Percentiles rank a stretch among this genome's conserved stretches.
Evolutionary conservation across 2,329 filamentous ascomycete species (phyloP).

Genomic region (Hypoxylon sp.): DNA sequence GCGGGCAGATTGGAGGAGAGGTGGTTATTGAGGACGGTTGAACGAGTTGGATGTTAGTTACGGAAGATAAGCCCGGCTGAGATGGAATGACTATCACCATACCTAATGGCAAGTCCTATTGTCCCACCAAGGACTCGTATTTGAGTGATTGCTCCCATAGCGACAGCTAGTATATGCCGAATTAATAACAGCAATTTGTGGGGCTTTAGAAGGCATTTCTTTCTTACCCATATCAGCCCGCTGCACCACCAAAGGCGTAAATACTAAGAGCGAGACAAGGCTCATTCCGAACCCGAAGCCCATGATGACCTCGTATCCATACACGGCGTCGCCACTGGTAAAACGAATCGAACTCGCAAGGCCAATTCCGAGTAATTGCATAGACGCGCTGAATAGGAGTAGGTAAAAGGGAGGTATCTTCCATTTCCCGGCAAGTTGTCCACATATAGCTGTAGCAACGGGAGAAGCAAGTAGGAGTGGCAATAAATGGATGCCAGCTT

Average conservation of each 20-base stretch:
- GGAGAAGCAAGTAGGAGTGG: slow-evolving; percentile 55
- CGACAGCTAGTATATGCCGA: slow-evolving; percentile 49
- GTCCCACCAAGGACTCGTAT: slow-evolving; percentile 58
- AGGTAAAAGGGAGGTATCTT: slow-evolving; percentile 54
- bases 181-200: slow-evolving; percentile 4
- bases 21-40: slow-evolving; percentile 47
- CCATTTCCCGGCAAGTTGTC: slow-evolving; percentile 50
- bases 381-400: slow-evolving; percentile 48
- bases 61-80: not conserved
- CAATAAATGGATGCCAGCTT: slow-evolving; percentile 55
- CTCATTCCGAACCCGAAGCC: slow-evolving; percentile 57
- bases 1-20: slow-evolving; percentile 32
- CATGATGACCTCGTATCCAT: slow-evolving; percentile 56
- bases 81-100: slow-evolving; percentile 22
- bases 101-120: slow-evolving; percentile 56
- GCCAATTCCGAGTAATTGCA: slow-evolving; percentile 56
- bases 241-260: slow-evolving; percentile 53
- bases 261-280: slow-evolving; percentile 53
- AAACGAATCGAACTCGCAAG: slow-evolving; percentile 51
- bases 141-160: slow-evolving; percentile 57
- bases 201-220: slow-evolving; percentile 8
- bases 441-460: slow-evolving; percentile 52
- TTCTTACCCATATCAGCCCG: slow-evolving; percentile 52
- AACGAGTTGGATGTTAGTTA: slow-evolving; percentile 33
- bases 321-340: slow-evolving; percentile 46